phyloP scores from a whole-genome alignment of 345 rosid genomes.

The Heritiera littoralis region DNA sequence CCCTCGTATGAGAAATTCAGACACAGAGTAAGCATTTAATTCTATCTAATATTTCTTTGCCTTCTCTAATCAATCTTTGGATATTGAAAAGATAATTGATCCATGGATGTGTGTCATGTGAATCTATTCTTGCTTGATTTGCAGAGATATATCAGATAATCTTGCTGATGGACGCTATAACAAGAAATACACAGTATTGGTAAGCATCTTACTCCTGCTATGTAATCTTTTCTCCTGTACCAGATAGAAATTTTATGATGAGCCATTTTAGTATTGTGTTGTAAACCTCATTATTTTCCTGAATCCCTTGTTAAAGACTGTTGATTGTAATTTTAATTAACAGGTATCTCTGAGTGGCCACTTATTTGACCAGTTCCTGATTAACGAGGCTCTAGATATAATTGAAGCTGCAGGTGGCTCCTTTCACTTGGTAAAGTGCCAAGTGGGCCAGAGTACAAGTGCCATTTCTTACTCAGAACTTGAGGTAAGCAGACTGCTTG shows the following conservation, averaged over 20 bases:
- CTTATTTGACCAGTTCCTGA: conserved; percentile 84
- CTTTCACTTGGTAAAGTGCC: conserved; percentile 85
- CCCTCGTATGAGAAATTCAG: conserved; percentile 79
- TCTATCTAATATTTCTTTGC: background rate
- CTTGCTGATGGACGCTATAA: conserved; percentile 32
- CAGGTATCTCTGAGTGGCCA: conserved; percentile 96
- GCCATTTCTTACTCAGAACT: conserved; percentile 83
- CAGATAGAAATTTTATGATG: conserved; percentile 5
- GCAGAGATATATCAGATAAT: conserved; percentile 54
- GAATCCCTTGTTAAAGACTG: conserved; percentile 16
- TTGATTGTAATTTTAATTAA: conserved; percentile 29
- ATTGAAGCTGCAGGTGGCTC: conserved; percentile 90
- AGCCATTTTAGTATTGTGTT: background rate
- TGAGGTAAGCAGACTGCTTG: conserved; percentile 52
- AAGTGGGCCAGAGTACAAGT: conserved; percentile 74
- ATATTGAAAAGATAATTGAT: background rate
- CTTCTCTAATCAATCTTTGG: conserved; percentile 7
- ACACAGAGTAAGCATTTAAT: conserved; percentile 58
- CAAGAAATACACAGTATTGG: conserved; percentile 70
- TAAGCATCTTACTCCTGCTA: conserved; percentile 33
- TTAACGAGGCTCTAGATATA: conserved; percentile 91
- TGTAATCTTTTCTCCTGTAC: background rate
- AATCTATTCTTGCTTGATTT: conserved; percentile 20
- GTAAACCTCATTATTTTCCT: conserved; percentile 14
- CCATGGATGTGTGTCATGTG: background rate